These are phyloP conservation scores for Apiospora rasikravindrae DNA, from an alignment of 2,329 filamentous ascomycete genomes.

Conservation along the genomic window DNA sequence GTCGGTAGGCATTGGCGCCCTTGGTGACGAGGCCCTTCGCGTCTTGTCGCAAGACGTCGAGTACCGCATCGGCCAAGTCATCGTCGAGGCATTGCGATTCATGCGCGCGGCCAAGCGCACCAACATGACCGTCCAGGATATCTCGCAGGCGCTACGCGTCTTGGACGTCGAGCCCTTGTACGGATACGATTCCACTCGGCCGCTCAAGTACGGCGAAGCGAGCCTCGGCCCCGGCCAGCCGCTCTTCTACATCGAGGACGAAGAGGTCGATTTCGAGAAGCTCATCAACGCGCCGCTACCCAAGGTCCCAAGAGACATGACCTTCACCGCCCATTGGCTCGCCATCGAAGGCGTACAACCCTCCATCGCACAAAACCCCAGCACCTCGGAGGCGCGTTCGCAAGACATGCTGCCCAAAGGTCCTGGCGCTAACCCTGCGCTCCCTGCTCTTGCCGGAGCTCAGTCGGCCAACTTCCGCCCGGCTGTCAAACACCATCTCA, in stretches of 20 bases:
- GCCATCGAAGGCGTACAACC: slow-evolving; percentile 97
- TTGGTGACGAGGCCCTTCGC: slow-evolving; percentile 86
- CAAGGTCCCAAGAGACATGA: slow-evolving; percentile 91
- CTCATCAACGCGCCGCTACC: slow-evolving; percentile 95
- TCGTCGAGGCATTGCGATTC: slow-evolving; percentile 92
- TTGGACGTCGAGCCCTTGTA: slow-evolving; percentile 95
- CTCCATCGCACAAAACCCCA: slow-evolving; percentile 94
- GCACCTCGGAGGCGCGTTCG: slow-evolving; percentile 79
- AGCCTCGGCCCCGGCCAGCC: slow-evolving; percentile 92
- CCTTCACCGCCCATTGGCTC: slow-evolving; percentile 95
- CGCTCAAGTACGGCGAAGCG: slow-evolving; percentile 90
- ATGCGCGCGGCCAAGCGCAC: slow-evolving; percentile 93
- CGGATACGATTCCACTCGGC: slow-evolving; percentile 91
- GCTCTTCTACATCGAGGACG: slow-evolving; percentile 96
- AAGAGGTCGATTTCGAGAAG: slow-evolving; percentile 99
- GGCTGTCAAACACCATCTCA: slow-evolving; percentile 92
- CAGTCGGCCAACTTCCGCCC: slow-evolving; percentile 87
- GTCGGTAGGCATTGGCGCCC: slow-evolving; percentile 83
- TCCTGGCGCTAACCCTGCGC: slow-evolving; percentile 81
- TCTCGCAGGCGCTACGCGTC: slow-evolving; percentile 82
- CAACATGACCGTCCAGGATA: slow-evolving; percentile 85
- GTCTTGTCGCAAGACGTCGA: slow-evolving; percentile 93
- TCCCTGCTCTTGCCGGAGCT: slow-evolving; percentile 82
- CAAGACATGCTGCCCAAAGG: slow-evolving; percentile 91
- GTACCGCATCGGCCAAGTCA: slow-evolving; percentile 90